A percentile compares a stretch with the other conserved stretches of the same genome.
Conservation (phyloP, 441 rosid species). For the Capsella rubella region DNA sequence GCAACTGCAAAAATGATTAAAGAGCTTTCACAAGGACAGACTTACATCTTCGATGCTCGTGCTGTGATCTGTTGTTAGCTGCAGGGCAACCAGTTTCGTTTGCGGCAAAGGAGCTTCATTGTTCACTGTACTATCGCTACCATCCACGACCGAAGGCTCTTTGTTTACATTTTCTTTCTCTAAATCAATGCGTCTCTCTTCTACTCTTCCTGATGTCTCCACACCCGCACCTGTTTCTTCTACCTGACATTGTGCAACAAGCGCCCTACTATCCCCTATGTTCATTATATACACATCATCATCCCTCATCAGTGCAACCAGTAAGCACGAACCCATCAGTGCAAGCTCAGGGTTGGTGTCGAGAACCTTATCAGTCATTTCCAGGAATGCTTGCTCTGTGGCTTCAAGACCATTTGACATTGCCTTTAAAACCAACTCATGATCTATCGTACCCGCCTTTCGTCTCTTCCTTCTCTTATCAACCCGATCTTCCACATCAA, state of each 20-base stretch:
- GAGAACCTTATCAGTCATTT: conserved; percentile 94
- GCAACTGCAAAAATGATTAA: not conserved
- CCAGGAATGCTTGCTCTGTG: conserved; percentile 84
- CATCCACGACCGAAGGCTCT: conserved; percentile 43
- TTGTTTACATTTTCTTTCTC: conserved; percentile 57
- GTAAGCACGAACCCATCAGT: conserved; percentile 95
- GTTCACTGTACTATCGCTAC: conserved; percentile 41
- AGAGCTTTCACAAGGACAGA: conserved; percentile 20
- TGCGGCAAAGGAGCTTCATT: conserved; percentile 49
- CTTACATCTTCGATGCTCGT: conserved; percentile 97
- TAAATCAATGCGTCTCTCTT: conserved; percentile 46
- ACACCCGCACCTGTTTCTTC: conserved; percentile 50
- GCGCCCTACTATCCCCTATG: conserved; percentile 97
- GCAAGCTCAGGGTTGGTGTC: conserved; percentile 92
- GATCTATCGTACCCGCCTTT: conserved; percentile 82
- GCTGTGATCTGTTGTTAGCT: conserved; percentile 96
- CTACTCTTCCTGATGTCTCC: conserved; percentile 40
- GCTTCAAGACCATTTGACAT: conserved; percentile 85
- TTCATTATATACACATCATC: conserved; percentile 98
- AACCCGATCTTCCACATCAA: conserved; percentile 60
- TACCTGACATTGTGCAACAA: conserved; percentile 77
- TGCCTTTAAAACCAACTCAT: conserved; percentile 78
- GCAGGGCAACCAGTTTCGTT: conserved; percentile 75
- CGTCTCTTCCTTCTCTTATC: conserved; percentile 62
- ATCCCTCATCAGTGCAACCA: conserved; percentile 91